Conservation (phyloP, 768 basidiomycete species). For the Neoboletus magnificus region DNA sequence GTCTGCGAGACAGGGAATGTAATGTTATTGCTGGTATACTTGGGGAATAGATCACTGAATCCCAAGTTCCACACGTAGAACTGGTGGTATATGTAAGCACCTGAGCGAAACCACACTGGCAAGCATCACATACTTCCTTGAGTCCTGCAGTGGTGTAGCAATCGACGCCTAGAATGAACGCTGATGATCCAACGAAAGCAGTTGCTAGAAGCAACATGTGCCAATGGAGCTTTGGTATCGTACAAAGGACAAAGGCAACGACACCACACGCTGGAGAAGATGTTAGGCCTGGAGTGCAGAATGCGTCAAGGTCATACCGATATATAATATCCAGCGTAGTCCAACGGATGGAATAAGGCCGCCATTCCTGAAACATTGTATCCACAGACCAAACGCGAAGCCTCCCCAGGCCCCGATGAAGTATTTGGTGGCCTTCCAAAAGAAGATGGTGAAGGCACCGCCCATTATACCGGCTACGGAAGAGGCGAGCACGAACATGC, state of each 20-base stretch:
- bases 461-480: slow-evolving; percentile 79
- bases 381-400: slow-evolving; percentile 81
- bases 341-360: slow-evolving; percentile 77
- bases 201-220: slow-evolving; percentile 84
- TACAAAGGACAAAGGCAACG: slow-evolving; percentile 77
- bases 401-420: slow-evolving; percentile 63
- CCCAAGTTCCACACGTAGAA: slow-evolving; percentile 97
- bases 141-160: slow-evolving; percentile 89
- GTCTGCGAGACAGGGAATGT: slow-evolving; percentile 82
- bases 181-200: slow-evolving; percentile 84
- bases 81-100: slow-evolving; percentile 38
- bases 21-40: slow-evolving; percentile 62
- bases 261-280: slow-evolving; percentile 57
- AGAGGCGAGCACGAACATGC: slow-evolving; percentile 84
- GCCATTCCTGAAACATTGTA: slow-evolving; percentile 81
- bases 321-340: slow-evolving; percentile 86
- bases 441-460: slow-evolving; percentile 85
- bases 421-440: slow-evolving; percentile 87
- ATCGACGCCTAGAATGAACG: slow-evolving; percentile 90
- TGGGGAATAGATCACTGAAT: slow-evolving; percentile 75
- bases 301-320: slow-evolving; percentile 48
- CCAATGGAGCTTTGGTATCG: slow-evolving; percentile 84
- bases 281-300: slow-evolving; percentile 15
- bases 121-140: slow-evolving; percentile 66
- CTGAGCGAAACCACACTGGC: background rate